Evolutionary conservation across 148 eudicot genomes (phyloP).

Genomic region (Fallopia convolvulus): DNA sequence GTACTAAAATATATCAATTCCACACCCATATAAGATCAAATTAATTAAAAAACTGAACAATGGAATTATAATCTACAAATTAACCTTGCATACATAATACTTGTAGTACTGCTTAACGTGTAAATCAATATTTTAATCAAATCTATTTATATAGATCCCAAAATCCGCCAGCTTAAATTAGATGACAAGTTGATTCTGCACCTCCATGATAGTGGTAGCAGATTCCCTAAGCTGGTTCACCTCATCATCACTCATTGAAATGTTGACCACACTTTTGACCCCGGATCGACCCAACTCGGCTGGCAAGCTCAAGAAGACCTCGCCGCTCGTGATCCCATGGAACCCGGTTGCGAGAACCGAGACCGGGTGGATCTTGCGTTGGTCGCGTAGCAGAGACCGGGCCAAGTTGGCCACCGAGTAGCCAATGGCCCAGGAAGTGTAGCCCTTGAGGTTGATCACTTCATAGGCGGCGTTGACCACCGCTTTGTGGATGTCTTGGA

Average conservation of each 20-base stretch:
- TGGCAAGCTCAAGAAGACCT: slow-evolving; percentile 80
- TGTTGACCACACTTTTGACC: slow-evolving; percentile 60
- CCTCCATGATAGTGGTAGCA: slow-evolving; percentile 60
- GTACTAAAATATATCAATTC: neutral
- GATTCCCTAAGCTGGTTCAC: slow-evolving; percentile 43
- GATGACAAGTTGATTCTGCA: slow-evolving; percentile 51
- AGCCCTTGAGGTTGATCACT: slow-evolving; percentile 86
- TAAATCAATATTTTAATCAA: neutral
- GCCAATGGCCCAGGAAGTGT: slow-evolving; percentile 97
- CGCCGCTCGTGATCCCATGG: slow-evolving; percentile 65
- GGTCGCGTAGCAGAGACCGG: slow-evolving; percentile 62
- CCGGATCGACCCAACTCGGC: slow-evolving; percentile 82
- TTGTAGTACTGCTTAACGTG: neutral
- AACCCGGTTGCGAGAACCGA: slow-evolving; percentile 77
- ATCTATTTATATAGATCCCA: neutral
- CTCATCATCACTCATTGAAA: slow-evolving; percentile 69
- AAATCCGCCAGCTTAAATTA: neutral
- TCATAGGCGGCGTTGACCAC: slow-evolving; percentile 78
- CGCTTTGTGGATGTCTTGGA: slow-evolving; percentile 64
- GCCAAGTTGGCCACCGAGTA: slow-evolving; percentile 87
- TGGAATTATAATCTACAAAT: neutral
- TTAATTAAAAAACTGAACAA: neutral
- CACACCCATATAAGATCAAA: neutral
- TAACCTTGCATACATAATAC: neutral
- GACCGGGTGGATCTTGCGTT: slow-evolving; percentile 75